These are phyloP conservation scores for Pichia exigua DNA, from an alignment of 805 yeast genomes.

Conservation along the genomic window DNA sequence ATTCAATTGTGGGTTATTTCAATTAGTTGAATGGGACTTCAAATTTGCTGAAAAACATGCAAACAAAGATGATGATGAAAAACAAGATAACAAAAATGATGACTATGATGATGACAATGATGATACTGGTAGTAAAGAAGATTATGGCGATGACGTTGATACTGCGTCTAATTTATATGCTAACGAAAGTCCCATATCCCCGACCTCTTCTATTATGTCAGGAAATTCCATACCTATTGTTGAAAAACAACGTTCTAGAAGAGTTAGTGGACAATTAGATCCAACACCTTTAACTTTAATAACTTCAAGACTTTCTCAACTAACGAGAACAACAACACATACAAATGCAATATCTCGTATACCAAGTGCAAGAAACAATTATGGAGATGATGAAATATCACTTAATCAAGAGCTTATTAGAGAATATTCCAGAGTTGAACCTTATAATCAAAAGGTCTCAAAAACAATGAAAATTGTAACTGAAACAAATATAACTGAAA, in stretches of 20 bases:
- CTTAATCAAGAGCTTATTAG: constrained; percentile 25
- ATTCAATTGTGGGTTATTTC: constrained; percentile 45
- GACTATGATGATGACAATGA: background rate
- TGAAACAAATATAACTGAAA: constrained; percentile 26
- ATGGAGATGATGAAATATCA: constrained; percentile 10
- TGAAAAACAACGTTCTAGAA: background rate
- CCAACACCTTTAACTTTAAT: constrained; percentile 6
- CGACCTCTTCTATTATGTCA: constrained; percentile 6
- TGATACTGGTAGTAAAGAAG: background rate
- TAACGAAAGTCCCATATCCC: constrained; percentile 8
- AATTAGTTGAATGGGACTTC: constrained; percentile 45
- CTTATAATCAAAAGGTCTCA: constrained; percentile 24
- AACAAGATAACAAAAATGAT: background rate
- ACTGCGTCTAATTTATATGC: background rate
- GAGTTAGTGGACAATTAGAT: background rate
- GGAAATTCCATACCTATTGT: background rate
- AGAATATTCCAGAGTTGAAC: constrained; percentile 30
- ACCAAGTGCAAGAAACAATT: constrained; percentile 25
- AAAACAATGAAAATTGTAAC: constrained; percentile 26
- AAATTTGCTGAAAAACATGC: constrained; percentile 20
- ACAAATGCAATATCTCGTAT: constrained; percentile 18
- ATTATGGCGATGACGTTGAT: background rate
- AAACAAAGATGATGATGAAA: constrained; percentile 2
- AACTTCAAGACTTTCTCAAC: constrained; percentile 2
- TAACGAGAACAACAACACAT: constrained; percentile 5